Evolutionary conservation across 257 asterid genomes (phyloP).

Genomic region (Ehretia macrophylla): DNA sequence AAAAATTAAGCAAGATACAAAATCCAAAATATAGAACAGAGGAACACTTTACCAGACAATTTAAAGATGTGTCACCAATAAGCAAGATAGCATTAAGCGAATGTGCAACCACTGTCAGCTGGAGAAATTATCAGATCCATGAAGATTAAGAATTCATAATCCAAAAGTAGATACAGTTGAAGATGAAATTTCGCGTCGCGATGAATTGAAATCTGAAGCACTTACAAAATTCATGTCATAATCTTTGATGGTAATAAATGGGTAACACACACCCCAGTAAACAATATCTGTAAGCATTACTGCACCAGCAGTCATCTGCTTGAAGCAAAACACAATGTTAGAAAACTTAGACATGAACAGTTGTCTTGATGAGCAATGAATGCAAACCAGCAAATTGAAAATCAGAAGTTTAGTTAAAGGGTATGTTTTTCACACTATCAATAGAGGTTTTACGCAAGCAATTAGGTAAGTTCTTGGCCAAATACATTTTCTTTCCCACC

Average conservation of each 20-base stretch:
- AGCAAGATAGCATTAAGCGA: constrained; percentile 66
- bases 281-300: constrained; percentile 72
- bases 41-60: constrained; percentile 62
- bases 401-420: not conserved
- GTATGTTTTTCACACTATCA: no score
- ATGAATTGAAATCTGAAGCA: constrained; percentile 17
- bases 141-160: not conserved
- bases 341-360: constrained; percentile 18
- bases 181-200: constrained; percentile 12
- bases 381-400: constrained; percentile 3
- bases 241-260: constrained; percentile 66
- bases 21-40: constrained; percentile 1
- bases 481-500: no score
- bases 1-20: not conserved
- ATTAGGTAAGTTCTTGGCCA: no score
- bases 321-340: constrained; percentile 5
- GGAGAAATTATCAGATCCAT: constrained; percentile 17
- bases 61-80: constrained; percentile 75
- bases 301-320: constrained; percentile 91
- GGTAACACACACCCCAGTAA: constrained; percentile 80
- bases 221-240: constrained; percentile 82
- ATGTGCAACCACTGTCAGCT: constrained; percentile 88
- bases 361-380: constrained; percentile 2
- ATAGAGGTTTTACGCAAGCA: no score
- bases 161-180: constrained; percentile 1